Conservation (phyloP, 495 filamentous ascomycete genomes). For the Friedmanniomyces simplex region DNA sequence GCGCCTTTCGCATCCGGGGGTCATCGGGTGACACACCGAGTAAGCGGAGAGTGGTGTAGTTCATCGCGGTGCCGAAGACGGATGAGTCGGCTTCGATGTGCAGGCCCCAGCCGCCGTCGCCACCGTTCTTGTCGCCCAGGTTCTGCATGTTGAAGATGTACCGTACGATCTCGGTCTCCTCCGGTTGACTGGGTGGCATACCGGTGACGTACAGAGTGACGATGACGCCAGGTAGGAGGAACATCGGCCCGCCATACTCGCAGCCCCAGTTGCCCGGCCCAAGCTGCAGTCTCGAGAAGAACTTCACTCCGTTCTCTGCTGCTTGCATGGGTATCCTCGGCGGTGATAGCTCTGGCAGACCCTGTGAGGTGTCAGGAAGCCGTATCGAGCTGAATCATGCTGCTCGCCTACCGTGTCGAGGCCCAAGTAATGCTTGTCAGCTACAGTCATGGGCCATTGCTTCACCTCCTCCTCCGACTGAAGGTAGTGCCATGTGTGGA, state of each 20-base stretch:
- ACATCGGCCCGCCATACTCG: constrained; percentile 88
- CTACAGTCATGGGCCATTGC: constrained; percentile 72
- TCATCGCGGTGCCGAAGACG: constrained; percentile 81
- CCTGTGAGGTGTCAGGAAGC: background rate
- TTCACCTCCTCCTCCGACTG: constrained; percentile 61
- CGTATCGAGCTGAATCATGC: background rate
- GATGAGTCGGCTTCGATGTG: constrained; percentile 94
- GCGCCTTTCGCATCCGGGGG: constrained; percentile 74
- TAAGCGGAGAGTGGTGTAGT: constrained; percentile 75
- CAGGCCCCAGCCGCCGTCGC: constrained; percentile 92
- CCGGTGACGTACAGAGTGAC: constrained; percentile 86
- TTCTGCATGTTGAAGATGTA: constrained; percentile 86
- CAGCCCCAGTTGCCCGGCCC: constrained; percentile 89
- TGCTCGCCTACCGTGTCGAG: constrained; percentile 47
- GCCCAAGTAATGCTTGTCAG: constrained; percentile 78
- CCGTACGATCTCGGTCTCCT: constrained; percentile 80
- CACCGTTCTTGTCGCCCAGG: constrained; percentile 55
- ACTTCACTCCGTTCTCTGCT: constrained; percentile 72
- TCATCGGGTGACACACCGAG: constrained; percentile 87
- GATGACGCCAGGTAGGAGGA: constrained; percentile 76
- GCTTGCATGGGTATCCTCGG: constrained; percentile 64
- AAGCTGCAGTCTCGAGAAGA: constrained; percentile 84
- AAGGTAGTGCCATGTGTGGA: constrained; percentile 91
- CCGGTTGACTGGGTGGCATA: constrained; percentile 70
- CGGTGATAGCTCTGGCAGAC: constrained; percentile 49